phyloP scores from a whole-genome alignment of 208 protist species.

The Naegleria gruberi region DNA sequence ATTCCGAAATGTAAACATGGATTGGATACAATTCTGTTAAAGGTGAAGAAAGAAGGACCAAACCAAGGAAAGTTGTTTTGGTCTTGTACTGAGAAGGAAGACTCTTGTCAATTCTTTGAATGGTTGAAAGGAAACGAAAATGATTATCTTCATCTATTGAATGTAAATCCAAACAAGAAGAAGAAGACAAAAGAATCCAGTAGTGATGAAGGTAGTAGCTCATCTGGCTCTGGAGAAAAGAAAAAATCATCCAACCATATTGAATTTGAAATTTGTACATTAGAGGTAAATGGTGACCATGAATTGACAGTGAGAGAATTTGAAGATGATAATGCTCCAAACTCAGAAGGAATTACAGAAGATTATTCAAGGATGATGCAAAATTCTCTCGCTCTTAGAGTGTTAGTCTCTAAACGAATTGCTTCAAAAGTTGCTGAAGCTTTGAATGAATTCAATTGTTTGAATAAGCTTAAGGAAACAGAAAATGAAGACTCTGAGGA shows the following conservation, averaged over 20 bases:
- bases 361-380: background rate
- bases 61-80: background rate
- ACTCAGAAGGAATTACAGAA: background rate
- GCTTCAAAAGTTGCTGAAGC: too few species aligned
- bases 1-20: background rate
- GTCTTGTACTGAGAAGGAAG: background rate
- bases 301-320: background rate
- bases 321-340: background rate
- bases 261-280: background rate
- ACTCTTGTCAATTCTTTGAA: background rate
- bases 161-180: background rate
- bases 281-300: background rate
- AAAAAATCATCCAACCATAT: background rate
- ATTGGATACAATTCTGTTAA: background rate
- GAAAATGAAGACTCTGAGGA: background rate
- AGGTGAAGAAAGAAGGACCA: background rate
- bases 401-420: background rate
- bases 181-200: background rate
- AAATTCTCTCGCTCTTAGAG: background rate
- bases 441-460: background rate
- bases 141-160: background rate
- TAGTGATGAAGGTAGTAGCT: background rate
- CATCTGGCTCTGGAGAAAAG: too few species aligned
- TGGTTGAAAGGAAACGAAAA: background rate
- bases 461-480: background rate